Evolutionary conservation across 208 protist genomes (phyloP).

Genomic region (Leishmania lainsoni): DNA sequence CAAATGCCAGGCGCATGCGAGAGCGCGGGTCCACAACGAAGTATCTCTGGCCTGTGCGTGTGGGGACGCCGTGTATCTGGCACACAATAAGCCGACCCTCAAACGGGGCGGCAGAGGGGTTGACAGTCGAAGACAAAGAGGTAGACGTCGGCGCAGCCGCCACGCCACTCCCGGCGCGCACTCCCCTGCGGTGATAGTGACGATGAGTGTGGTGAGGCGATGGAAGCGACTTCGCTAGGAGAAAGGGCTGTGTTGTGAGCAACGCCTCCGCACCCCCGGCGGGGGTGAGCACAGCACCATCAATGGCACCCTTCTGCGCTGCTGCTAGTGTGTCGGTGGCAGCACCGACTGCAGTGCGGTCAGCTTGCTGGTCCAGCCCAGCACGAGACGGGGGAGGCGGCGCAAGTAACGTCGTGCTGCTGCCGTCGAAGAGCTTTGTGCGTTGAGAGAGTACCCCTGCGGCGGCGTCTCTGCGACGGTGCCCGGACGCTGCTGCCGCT

Average conservation of each 20-base stretch:
- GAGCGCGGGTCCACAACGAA: constrained; percentile 84
- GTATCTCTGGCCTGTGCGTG: constrained; percentile 57
- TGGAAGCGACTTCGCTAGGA: neutral
- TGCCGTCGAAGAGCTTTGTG: neutral
- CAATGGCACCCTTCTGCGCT: constrained; percentile 1
- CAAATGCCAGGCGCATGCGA: constrained; percentile 73
- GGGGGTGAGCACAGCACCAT: neutral
- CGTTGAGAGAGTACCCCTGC: neutral
- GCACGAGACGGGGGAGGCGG: neutral
- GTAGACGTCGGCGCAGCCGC: neutral
- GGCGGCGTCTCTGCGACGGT: neutral
- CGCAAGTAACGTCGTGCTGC: neutral
- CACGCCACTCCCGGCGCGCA: neutral
- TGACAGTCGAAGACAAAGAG: neutral
- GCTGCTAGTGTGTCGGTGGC: neutral
- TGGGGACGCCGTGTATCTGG: constrained; percentile 66
- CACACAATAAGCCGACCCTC: constrained; percentile 73
- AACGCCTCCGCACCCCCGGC: neutral
- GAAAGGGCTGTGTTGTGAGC: neutral
- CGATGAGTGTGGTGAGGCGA: constrained; percentile 4
- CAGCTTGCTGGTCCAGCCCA: constrained; percentile 2
- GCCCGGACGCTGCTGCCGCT: neutral
- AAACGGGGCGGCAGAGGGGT: constrained; percentile 36
- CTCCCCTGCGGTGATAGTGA: constrained; percentile 22
- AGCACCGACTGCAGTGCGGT: neutral